phyloP scores from a whole-genome alignment of 768 basidiomycete genomes.

The Lentinula raphanica region DNA sequence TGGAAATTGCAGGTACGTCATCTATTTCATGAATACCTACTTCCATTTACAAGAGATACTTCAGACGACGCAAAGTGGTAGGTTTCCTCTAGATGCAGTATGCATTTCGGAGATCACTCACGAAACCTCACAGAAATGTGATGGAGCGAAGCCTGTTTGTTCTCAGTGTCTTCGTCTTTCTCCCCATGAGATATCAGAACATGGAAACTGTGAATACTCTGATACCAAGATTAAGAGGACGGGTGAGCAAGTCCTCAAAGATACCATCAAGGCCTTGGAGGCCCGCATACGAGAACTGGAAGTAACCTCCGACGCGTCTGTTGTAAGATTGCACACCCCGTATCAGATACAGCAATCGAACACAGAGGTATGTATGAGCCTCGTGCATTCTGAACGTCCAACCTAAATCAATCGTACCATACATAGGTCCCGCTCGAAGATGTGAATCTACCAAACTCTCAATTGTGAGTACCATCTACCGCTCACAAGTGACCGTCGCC shows the following conservation, averaged over 20 bases:
- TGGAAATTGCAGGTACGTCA: conserved; percentile 1
- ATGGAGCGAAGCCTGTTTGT: conserved; percentile 34
- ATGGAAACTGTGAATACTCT: conserved; percentile 32
- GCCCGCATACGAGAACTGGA: conserved; percentile 32
- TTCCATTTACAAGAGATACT: background rate
- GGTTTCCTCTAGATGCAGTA: background rate
- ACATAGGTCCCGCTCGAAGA: background rate
- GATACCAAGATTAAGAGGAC: conserved; percentile 28
- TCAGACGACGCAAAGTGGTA: conserved; percentile 1
- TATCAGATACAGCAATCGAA: background rate
- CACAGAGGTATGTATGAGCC: background rate
- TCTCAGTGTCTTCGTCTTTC: conserved; percentile 32
- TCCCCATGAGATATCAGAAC: conserved; percentile 20
- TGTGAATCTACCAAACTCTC: background rate
- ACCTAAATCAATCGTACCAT: background rate
- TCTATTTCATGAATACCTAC: no score
- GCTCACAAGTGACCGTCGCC: no score
- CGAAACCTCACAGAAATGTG: conserved; percentile 29
- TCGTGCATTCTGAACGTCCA: no score
- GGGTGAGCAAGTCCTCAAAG: conserved; percentile 33
- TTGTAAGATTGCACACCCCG: conserved; percentile 13
- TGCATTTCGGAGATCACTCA: background rate
- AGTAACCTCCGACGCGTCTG: conserved; percentile 18
- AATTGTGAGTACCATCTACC: background rate
- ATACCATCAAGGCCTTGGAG: conserved; percentile 31